Conservation (phyloP, 306 rosid species). For the Vigna nakashimae region DNA sequence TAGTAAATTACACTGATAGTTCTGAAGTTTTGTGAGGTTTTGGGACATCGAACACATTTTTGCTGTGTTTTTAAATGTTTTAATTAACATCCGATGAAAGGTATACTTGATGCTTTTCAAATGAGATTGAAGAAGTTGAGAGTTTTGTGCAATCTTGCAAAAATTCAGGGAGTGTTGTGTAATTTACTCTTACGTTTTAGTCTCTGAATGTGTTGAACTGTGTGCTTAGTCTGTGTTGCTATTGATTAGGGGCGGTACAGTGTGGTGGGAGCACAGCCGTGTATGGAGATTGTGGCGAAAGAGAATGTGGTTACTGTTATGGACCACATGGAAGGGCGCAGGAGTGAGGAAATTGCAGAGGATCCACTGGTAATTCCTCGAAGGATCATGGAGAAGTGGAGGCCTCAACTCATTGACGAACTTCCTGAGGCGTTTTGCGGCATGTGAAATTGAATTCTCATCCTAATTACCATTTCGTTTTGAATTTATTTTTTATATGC, state of each 20-base stretch:
- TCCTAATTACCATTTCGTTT: background rate
- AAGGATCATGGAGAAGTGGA: conserved; percentile 81
- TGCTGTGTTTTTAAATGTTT: too few species aligned
- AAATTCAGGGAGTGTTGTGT: background rate
- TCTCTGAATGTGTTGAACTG: background rate
- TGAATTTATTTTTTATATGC: background rate
- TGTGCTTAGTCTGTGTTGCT: conserved; percentile 26
- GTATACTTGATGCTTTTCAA: too few species aligned
- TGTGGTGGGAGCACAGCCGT: conserved; percentile 89
- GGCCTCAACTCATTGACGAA: conserved; percentile 81
- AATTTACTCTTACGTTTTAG: background rate
- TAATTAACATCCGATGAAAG: too few species aligned
- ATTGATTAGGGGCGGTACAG: conserved; percentile 83
- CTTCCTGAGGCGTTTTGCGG: conserved; percentile 99
- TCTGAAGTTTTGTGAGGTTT: background rate
- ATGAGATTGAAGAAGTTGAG: background rate
- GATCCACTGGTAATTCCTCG: conserved; percentile 88
- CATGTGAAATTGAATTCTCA: conserved; percentile 39
- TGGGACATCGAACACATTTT: background rate
- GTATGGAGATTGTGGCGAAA: conserved; percentile 91
- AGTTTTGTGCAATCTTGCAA: background rate
- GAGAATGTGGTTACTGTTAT: conserved; percentile 88
- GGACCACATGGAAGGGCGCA: conserved; percentile 75
- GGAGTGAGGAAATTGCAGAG: conserved; percentile 73
- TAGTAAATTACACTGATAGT: background rate